Base-by-base conservation (phyloP, 208 protist species). In the Leishmania mexicana region DNA sequence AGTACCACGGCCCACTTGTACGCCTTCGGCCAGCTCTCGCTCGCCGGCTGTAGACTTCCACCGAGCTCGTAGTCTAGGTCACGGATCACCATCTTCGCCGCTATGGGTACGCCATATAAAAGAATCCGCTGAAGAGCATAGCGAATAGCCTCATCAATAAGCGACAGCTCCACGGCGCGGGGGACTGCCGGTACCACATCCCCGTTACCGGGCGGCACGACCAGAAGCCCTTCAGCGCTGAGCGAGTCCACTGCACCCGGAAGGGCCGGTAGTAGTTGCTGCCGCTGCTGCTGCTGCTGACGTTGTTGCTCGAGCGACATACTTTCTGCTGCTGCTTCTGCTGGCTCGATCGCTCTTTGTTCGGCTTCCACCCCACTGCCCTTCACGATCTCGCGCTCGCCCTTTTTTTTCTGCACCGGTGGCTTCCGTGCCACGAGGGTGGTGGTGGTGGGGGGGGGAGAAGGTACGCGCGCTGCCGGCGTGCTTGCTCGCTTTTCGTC, bases 1-100 rank as follows among this genome's bases (percentile, higher is more conserved):
- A 89, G 81, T 31, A 45, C 80, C 11, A 89, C 35, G 4, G 82
- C 86, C 74, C 74, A 79, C 70, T 72, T 74, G 65, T 77, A 75
- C 31, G 77, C 79, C 45, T 81, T 40, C 10, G 10, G 8, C 49
- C 78, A 89, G 45, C 62, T 79, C 13, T 47, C 76, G 64, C 87
- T 78, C 8, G 35, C 21, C 0, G 86, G 86, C 35, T 42, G 21
- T 35, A 71, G 76, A 24, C 71, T 78, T 24, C 76, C 79, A 54
- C 86, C 85, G 2, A 81, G 80, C 0, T 83, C 72, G 79, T 64
- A 80, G 8, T 60, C 57, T 45, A 86, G 38, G 24, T 38, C 28
- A 21, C 53, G 60, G 67, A 88, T 83, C 64, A 51, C 31, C 1
- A 11, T 17, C 0, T 60, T 15, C 35, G 81, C 85, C 2, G 79